Base-by-base conservation (phyloP, 2,329 filamentous ascomycete genomes). In the Trichoderma cornu-damae region DNA sequence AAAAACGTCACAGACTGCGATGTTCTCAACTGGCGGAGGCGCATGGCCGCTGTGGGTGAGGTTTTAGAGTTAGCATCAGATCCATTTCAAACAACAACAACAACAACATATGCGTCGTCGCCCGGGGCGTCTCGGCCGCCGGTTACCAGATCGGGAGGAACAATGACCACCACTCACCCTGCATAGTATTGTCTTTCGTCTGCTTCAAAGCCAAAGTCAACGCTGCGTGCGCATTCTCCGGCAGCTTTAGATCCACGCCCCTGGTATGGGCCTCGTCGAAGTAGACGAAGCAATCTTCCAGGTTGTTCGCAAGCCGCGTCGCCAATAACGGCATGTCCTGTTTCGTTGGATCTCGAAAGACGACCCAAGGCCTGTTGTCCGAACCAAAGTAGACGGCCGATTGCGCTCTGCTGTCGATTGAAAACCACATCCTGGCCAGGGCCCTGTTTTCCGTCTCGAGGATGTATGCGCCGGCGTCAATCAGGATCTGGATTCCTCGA, bases 391-490 rank as follows among this genome's bases (percentile, higher is more conserved):
- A 86, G 0, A 86, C 67, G 0, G 79, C 83, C 0, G 76, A 82
- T 1, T 69, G 67, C 0, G 77, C 76, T 1, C 65, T n/a, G 0
- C 34, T 11, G 42, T 83, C 78, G 1, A 75, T 64, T 0, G 68
- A 63, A 0, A 86, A 64, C 83, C 83, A 86, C 1, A 69, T 67
- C 9, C 69, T 69, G 0, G 74, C 82, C 0, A 86, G 67, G 0
- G 68, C 68, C 1, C 66, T 49, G 62, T 85, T 87, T 59, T 77
- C 73, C 72, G 83, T 80, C 62, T 88, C 85, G 0, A 88, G 66
- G 12, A 88, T 81, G 12, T 83, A 79, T 0, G 85, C 84, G 0
- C 85, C 85, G 0, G 83, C 80, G 64, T 88, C 85, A 0, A 88
- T 83, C 0, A 88, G 70, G 0, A 88, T 73, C 0, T 74, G 72